Percentiles rank a stretch among this genome's conserved stretches.
Conservation (phyloP, 176 grass and related monocot species). For the Tillandsia leiboldiana region DNA sequence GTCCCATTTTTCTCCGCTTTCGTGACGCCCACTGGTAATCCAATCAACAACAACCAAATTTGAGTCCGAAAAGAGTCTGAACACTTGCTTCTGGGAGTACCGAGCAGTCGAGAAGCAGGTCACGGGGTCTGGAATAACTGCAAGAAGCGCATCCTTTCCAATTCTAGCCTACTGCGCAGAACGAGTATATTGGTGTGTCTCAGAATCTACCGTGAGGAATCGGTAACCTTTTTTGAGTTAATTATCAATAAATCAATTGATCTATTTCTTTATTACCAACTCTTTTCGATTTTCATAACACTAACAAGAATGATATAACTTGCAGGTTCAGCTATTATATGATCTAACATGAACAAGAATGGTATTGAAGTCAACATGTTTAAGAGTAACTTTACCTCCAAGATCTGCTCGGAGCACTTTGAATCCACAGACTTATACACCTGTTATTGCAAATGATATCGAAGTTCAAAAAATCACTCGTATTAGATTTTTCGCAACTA, state of each 20-base stretch:
- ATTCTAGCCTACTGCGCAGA: conserved; percentile 58
- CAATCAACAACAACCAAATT: conserved; percentile 84
- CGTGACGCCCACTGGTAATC: conserved; percentile 83
- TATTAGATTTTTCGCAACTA: not conserved
- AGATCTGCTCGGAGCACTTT: conserved; percentile 67
- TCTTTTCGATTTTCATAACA: too few species aligned
- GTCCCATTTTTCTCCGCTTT: conserved; percentile 73
- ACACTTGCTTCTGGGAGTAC: conserved; percentile 74
- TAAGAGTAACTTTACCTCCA: conserved; percentile 50
- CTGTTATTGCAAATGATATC: conserved; percentile 20
- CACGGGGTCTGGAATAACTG: conserved; percentile 73
- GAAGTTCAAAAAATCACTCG: not conserved
- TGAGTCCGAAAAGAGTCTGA: conserved; percentile 46
- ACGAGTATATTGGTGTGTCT: conserved; percentile 7
- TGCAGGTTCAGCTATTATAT: not conserved
- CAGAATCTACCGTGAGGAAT: not conserved
- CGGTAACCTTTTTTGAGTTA: not conserved
- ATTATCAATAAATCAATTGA: not conserved
- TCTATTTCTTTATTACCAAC: not conserved
- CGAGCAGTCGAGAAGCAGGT: conserved; percentile 69
- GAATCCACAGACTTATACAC: conserved; percentile 81
- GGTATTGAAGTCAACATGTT: not conserved
- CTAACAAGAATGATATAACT: not conserved
- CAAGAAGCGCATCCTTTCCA: conserved; percentile 61
- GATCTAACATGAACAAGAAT: not conserved